A percentile compares a stretch with the other conserved stretches of the same genome.
Conservation (phyloP, 805 yeast species). For the Lipomyces starkeyi region DNA sequence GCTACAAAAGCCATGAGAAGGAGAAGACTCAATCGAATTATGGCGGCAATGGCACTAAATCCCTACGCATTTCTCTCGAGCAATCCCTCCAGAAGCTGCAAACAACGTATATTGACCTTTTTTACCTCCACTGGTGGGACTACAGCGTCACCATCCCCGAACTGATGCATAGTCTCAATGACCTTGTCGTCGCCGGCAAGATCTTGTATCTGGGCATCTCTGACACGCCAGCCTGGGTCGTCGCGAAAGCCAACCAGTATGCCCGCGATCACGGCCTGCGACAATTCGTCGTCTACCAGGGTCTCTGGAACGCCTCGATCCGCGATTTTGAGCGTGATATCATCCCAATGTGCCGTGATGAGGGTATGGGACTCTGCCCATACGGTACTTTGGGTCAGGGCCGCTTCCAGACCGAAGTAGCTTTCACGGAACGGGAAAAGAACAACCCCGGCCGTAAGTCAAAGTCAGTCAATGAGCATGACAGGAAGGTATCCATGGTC, state of each 20-base stretch:
- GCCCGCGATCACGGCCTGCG: slow-evolving; percentile 39
- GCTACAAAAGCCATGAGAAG: slow-evolving; percentile 11
- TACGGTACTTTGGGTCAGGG: not conserved
- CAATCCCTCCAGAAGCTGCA: slow-evolving; percentile 27
- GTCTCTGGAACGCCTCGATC: slow-evolving; percentile 38
- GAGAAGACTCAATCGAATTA: not conserved
- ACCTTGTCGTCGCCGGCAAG: slow-evolving; percentile 29
- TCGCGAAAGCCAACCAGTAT: slow-evolving; percentile 26
- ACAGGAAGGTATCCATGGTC: not conserved
- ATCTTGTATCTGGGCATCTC: slow-evolving; percentile 40
- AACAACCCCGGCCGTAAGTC: not conserved
- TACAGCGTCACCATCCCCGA: slow-evolving; percentile 38
- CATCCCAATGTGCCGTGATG: slow-evolving; percentile 40
- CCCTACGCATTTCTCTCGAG: slow-evolving; percentile 7
- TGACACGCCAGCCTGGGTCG: slow-evolving; percentile 43
- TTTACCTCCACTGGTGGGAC: slow-evolving; percentile 43
- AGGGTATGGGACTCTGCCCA: slow-evolving; percentile 35
- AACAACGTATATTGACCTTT: slow-evolving; percentile 40
- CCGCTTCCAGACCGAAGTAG: not conserved
- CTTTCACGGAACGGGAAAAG: not conserved
- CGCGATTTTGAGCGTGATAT: slow-evolving; percentile 42
- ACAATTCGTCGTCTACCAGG: slow-evolving; percentile 41
- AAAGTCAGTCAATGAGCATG: no score
- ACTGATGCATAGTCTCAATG: slow-evolving; percentile 37
- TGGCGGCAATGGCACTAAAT: slow-evolving; percentile 9